These are phyloP conservation scores for Talaromyces ruber DNA, from an alignment of 495 filamentous ascomycete genomes.

Conservation along the genomic window DNA sequence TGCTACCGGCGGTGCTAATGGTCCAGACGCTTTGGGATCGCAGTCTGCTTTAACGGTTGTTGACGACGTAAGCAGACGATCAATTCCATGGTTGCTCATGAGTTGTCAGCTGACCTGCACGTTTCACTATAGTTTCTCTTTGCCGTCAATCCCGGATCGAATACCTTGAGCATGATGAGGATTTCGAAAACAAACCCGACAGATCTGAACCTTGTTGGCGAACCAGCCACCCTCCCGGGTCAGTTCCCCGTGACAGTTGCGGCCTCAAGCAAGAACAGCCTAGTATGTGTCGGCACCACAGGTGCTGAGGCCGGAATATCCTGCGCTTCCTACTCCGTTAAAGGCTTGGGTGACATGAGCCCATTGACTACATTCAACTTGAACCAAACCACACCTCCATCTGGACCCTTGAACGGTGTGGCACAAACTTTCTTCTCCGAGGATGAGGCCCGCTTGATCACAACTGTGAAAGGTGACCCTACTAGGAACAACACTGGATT, in stretches of 20 bases:
- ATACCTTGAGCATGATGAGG: constrained; percentile 44
- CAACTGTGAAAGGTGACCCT: constrained; percentile 50
- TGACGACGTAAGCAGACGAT: constrained; percentile 31
- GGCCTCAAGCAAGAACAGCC: constrained; percentile 33
- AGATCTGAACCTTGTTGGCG: constrained; percentile 31
- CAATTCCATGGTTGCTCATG: not conserved
- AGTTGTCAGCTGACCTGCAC: not conserved
- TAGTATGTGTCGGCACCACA: constrained; percentile 46
- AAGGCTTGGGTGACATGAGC: constrained; percentile 21
- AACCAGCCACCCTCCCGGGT: constrained; percentile 33
- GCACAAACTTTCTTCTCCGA: constrained; percentile 47
- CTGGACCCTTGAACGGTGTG: constrained; percentile 44
- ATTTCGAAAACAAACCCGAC: constrained; percentile 39
- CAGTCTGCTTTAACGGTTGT: constrained; percentile 41
- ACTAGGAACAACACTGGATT: constrained; percentile 44
- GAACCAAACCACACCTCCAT: constrained; percentile 28
- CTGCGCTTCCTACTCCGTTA: constrained; percentile 35
- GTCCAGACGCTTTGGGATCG: constrained; percentile 42
- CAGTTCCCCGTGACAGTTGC: constrained; percentile 52
- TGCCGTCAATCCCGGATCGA: constrained; percentile 54
- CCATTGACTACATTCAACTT: not conserved
- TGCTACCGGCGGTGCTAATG: constrained; percentile 21
- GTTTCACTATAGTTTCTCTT: constrained; percentile 25
- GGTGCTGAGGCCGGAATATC: constrained; percentile 45
- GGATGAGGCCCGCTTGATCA: constrained; percentile 39